Evolutionary conservation across 2,329 filamentous ascomycete genomes (phyloP), one percentile per base, ranked within the genome.

Genomic region (Colletotrichum falcatum): DNA sequence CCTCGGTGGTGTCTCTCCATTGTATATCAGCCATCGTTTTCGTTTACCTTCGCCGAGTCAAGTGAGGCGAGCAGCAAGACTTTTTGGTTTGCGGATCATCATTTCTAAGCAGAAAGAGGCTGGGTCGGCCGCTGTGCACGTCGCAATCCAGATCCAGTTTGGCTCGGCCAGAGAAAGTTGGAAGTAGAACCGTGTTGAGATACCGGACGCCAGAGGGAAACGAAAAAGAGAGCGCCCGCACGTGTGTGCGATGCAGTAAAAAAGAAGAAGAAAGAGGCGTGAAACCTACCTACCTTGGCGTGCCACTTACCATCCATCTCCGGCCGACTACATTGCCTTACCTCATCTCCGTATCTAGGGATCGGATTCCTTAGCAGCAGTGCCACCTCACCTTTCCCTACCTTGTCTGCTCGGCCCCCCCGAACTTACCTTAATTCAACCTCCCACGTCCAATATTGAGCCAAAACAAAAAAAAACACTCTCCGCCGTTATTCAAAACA

Each of bases 361-460:
- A 71, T 71, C 59, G 30, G 64, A 68, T 71, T 71, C 64, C 67
- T 49, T 67, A 68, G 58, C 68, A 70, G 55, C 65, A 65, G 69
- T 71, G 65, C 69, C 69, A 70, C 66, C 65, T 71, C 60, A 55
- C 64, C 51, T 60, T 70, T 71, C 55, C 59, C 69, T 54, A 54
- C 49, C 60, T 28, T 51, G 64, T 71, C 65, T 70, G 60, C 55
- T 60, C 59, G 48, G 59, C 53, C 69, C 54, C 69, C 69, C 69
- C 69, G 56, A 71, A 61, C 65, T 70, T 71, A 68, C 64, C 64
- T 71, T 71, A 71, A 70, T 70, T 70, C 69, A 71, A 71, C 69
- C 69, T 71, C 69, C 55, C 65, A 54, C 58, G 53, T 68, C 58
- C 68, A 68, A 68, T 55, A 59, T 59, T 68, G 37, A 49, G 26